Conservation (phyloP, 305 asterid species). For the Solanum chacoense region DNA sequence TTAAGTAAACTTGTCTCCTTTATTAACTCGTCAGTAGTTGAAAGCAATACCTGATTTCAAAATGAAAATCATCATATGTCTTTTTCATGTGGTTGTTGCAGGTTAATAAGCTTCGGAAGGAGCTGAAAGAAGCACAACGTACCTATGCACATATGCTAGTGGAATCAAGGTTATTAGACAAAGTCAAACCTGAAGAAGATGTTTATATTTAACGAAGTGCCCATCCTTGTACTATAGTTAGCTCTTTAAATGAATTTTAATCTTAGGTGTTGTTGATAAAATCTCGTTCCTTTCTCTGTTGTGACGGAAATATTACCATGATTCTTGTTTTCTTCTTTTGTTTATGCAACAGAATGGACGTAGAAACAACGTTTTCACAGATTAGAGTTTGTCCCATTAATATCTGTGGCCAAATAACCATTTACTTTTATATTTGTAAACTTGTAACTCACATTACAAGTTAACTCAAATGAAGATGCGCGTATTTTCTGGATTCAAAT, state of each 20-base stretch:
- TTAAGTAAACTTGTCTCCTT: not conserved
- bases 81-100: constrained; percentile 12
- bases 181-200: constrained; percentile 24
- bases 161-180: constrained; percentile 43
- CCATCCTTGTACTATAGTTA: not conserved
- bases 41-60: not conserved
- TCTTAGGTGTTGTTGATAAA: not conserved
- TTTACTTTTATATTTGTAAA: not conserved
- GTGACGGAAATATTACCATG: not conserved
- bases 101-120: constrained; percentile 37
- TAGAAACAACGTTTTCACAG: not conserved
- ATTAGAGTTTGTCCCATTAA: not conserved
- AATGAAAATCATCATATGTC: not conserved
- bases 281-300: not conserved
- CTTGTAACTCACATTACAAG: not conserved
- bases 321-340: not conserved
- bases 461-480: not conserved
- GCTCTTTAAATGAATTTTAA: not conserved
- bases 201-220: not conserved
- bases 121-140: constrained; percentile 32
- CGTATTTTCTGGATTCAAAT: not conserved
- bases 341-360: not conserved
- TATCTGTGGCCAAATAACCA: not conserved
- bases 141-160: constrained; percentile 45
- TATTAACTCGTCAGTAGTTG: not conserved